Evolutionary conservation across 2,329 filamentous ascomycete species (phyloP).

Genomic region (Truncatella angustata): DNA sequence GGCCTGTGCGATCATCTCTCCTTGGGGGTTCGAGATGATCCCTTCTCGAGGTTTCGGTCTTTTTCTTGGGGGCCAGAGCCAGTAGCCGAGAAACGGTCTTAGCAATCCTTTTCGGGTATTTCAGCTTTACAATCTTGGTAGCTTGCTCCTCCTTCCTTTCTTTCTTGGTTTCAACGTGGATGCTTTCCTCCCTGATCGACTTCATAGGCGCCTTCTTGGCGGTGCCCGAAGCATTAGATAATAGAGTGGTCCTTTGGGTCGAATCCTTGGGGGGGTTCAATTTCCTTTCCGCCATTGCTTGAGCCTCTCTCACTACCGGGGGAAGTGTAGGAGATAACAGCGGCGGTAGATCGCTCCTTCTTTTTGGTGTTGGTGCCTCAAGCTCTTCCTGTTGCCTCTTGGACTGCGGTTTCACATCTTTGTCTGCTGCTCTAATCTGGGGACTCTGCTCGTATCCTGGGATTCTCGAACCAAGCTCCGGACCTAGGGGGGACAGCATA

Average conservation of each 20-base stretch:
- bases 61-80: constrained; percentile 39
- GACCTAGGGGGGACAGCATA: constrained; percentile 48
- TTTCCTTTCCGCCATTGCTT: constrained; percentile 23
- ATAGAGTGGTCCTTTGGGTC: constrained; percentile 22
- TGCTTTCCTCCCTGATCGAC: constrained; percentile 28
- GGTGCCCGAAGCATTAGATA: constrained; percentile 29
- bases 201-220: constrained; percentile 35
- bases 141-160: constrained; percentile 32
- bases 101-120: constrained; percentile 45
- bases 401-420: constrained; percentile 22
- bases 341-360: constrained; percentile 40
- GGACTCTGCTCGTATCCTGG: background rate
- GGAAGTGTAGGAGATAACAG: constrained; percentile 58
- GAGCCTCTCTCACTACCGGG: constrained; percentile 46
- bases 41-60: constrained; percentile 34
- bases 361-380: constrained; percentile 36
- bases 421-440: constrained; percentile 30
- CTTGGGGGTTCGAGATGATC: constrained; percentile 27
- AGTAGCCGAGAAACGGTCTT: constrained; percentile 46
- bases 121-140: constrained; percentile 42
- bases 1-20: constrained; percentile 29
- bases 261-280: constrained; percentile 24
- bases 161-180: constrained; percentile 27
- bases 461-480: background rate
- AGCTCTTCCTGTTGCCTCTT: constrained; percentile 28